These are phyloP conservation scores for Saturnispora ahearnii DNA, from an alignment of 805 yeast species.

Conservation along the genomic window DNA sequence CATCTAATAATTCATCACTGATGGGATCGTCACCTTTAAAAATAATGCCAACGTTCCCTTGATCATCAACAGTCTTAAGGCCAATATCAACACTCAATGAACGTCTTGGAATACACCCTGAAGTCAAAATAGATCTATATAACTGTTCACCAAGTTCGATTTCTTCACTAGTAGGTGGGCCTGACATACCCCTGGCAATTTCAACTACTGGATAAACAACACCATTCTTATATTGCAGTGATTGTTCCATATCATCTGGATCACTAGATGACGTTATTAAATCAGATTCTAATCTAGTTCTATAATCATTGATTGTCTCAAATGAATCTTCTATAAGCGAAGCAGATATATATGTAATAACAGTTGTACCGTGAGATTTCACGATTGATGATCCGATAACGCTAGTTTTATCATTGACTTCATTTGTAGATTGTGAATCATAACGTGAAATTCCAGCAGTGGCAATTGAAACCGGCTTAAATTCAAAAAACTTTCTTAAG, in stretches of 20 bases:
- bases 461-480: conserved; percentile 43
- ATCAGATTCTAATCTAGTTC: conserved; percentile 31
- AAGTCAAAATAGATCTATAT: conserved; percentile 50
- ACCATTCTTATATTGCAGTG: conserved; percentile 22
- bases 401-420: conserved; percentile 18
- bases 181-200: conserved; percentile 62
- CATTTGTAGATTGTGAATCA: conserved; percentile 13
- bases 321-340: conserved; percentile 52
- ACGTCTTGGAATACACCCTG: conserved; percentile 41
- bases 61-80: conserved; percentile 40
- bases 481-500: conserved; percentile 61
- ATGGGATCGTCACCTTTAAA: conserved; percentile 35
- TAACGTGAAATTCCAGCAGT: conserved; percentile 32
- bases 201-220: conserved; percentile 68
- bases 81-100: conserved; percentile 49
- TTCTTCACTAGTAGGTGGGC: conserved; percentile 83
- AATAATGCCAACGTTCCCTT: conserved; percentile 39
- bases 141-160: conserved; percentile 61
- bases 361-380: conserved; percentile 63
- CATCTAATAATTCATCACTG: conserved; percentile 14
- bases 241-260: conserved; percentile 10
- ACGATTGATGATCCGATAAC: conserved; percentile 62
- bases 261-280: conserved; percentile 20
- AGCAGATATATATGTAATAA: conserved; percentile 62
- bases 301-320: conserved; percentile 34